Conservation (phyloP, 148 eudicot species). For the Spergularia bocconei region DNA sequence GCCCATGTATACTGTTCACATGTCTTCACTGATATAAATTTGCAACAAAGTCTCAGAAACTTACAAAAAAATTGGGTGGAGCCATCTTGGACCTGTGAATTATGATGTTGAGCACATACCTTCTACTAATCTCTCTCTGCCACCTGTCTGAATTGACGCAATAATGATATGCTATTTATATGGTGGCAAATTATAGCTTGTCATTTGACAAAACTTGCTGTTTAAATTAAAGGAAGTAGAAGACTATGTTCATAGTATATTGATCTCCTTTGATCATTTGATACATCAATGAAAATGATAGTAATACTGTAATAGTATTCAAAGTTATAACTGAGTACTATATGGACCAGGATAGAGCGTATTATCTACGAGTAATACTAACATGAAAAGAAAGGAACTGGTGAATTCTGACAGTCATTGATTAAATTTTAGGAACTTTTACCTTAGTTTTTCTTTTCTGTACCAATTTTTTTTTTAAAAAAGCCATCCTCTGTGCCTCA, state of each 20-base stretch:
- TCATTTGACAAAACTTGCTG: constrained; percentile 17
- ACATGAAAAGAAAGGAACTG: not conserved
- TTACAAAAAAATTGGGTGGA: constrained; percentile 19
- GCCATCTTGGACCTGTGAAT: constrained; percentile 6
- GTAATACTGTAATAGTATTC: not conserved
- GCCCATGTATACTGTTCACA: constrained; percentile 26
- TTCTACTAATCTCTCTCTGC: constrained; percentile 14
- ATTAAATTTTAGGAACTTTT: not conserved
- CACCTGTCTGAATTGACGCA: constrained; percentile 22
- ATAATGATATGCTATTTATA: constrained; percentile 13
- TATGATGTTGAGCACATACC: constrained; percentile 16
- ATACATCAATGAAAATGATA: constrained; percentile 7
- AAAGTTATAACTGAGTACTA: not conserved
- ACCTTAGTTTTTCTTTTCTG: too few relatives aligned
- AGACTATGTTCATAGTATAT: not conserved
- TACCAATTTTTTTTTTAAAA: too few relatives aligned
- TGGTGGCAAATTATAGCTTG: constrained; percentile 26
- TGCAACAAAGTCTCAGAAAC: not conserved
- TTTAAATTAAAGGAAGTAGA: constrained; percentile 16
- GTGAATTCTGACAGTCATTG: not conserved
- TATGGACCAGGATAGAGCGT: constrained; percentile 4
- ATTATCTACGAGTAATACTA: not conserved
- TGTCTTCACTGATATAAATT: constrained; percentile 8
- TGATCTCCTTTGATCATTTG: not conserved
- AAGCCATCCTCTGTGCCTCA: too few relatives aligned